Base-by-base conservation (phyloP, 1,284 basidiomycete species). In the Phlebopus sp. region DNA sequence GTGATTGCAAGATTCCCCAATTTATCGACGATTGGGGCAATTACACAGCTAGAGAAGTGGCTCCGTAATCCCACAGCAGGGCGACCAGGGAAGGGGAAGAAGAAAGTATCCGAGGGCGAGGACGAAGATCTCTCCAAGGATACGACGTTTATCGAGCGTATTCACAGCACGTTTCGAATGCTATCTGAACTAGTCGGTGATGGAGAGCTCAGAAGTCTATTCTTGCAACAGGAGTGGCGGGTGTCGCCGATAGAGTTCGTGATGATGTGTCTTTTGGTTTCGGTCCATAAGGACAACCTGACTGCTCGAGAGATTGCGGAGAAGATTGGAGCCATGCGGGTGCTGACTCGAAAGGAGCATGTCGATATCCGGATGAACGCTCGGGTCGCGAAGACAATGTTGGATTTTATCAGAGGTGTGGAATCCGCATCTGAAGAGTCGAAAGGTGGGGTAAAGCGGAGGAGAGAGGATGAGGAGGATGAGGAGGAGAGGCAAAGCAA, bases 191-290 rank as follows among this genome's bases (percentile, higher is more conserved):
- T 84, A 15, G 69, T 75, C 1, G 42, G 54, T 2, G 66, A 72
- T 42, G 37, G 51, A 0, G 58, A 64, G 1, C 51, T 70, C 32
- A 69, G 60, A 46, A 50, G 61, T 0, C 50, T 68, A 9, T 71
- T 77, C 48, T 51, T 68, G 18, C 59, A 54, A 53, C 60, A 47
- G 52, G 67, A 49, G 57, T 73, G 49, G 63, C 66, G 44, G 35
- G 71, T 86, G 4, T 72, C 82, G 0, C 85, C 85, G 0, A 69
- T 84, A 34, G 85, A 88, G 59, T 78, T 87, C 50, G 70, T 84
- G 29, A 66, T 72, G 53, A 75, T 78, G 41, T 67, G 68, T 8
- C 50, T 84, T 1, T 63, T 86, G 23, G 73, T 86, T 14, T 71
- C 72, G 8, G 64, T 69, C 7, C 61, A 75, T 47, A 73, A 69